These are phyloP conservation scores for Malus hybrid DNA, from an alignment of 331 rosid species.

Conservation along the genomic window DNA sequence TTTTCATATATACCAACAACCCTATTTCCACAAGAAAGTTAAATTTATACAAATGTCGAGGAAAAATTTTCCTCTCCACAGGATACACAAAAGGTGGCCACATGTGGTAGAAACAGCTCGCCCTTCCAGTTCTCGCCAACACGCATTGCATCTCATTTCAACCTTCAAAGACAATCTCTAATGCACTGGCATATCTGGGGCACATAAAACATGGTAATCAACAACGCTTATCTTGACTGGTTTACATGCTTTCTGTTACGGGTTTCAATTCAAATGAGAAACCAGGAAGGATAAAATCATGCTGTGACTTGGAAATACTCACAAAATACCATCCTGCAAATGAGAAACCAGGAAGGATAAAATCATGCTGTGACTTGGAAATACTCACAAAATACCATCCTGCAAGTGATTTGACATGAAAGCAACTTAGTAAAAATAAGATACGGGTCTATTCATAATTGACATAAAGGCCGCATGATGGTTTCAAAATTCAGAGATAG, in stretches of 20 bases:
- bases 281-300: neutral
- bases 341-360: neutral
- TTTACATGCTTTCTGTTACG: neutral
- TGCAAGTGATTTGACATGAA: neutral
- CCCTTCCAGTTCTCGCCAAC: slow-evolving; percentile 98
- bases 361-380: neutral
- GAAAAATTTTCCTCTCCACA: neutral
- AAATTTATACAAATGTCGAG: neutral
- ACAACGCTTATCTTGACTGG: no score
- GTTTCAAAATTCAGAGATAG: neutral
- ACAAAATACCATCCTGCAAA: neutral
- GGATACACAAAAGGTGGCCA: slow-evolving; percentile 94
- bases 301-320: neutral
- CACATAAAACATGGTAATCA: slow-evolving; percentile 15
- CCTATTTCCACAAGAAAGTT: slow-evolving; percentile 10
- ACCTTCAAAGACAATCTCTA: slow-evolving; percentile 28
- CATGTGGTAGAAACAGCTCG: slow-evolving; percentile 89
- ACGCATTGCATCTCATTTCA: slow-evolving; percentile 98
- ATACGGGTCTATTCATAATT: neutral
- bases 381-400: neutral
- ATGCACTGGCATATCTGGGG: slow-evolving; percentile 26
- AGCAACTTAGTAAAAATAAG: neutral
- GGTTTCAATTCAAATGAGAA: slow-evolving; percentile 1
- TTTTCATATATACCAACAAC: slow-evolving; percentile 7
- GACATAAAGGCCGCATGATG: neutral